phyloP scores from a whole-genome alignment of 2,329 filamentous ascomycete genomes.

The Knoxdaviesia proteae region DNA sequence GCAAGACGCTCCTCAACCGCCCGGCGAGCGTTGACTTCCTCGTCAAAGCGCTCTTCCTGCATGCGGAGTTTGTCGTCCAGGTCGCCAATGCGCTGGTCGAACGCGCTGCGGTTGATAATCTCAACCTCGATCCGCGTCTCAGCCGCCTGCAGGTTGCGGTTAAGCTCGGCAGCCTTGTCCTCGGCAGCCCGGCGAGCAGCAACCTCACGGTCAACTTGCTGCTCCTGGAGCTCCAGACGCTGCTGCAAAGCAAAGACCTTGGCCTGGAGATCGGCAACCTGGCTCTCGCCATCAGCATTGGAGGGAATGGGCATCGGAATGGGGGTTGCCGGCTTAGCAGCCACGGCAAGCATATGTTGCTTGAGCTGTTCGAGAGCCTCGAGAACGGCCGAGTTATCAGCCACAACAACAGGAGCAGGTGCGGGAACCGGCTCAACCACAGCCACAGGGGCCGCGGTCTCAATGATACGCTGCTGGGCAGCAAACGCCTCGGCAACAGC shows the following conservation, averaged over 20 bases:
- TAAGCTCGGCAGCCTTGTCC: conserved; percentile 29
- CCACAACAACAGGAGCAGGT: too few species aligned
- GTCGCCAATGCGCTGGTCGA: conserved; percentile 41
- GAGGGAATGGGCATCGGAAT: conserved; percentile 24
- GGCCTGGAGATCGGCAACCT: conserved; percentile 35
- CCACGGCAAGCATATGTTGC: conserved; percentile 15
- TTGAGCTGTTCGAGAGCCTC: conserved; percentile 47
- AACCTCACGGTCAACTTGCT: conserved; percentile 26
- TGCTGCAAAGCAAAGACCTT: conserved; percentile 41
- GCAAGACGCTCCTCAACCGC: conserved; percentile 51
- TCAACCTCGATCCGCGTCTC: conserved; percentile 39
- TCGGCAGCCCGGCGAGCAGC: conserved; percentile 28
- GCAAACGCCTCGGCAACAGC: conserved; percentile 55
- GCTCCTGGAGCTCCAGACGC: conserved; percentile 25
- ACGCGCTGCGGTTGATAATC: conserved; percentile 37
- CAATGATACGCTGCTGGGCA: conserved; percentile 24
- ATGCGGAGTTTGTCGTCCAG: conserved; percentile 47
- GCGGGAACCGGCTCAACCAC: too few species aligned
- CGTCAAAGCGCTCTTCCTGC: conserved; percentile 41
- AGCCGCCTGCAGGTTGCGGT: conserved; percentile 31
- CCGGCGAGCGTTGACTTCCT: conserved; percentile 41
- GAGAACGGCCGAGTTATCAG: conserved; percentile 24
- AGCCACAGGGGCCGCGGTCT: conserved; percentile 5
- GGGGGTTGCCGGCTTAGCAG: background rate
- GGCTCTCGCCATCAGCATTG: conserved; percentile 28